phyloP scores from a whole-genome alignment of 306 rosid genomes.

The Rosa chinensis region DNA sequence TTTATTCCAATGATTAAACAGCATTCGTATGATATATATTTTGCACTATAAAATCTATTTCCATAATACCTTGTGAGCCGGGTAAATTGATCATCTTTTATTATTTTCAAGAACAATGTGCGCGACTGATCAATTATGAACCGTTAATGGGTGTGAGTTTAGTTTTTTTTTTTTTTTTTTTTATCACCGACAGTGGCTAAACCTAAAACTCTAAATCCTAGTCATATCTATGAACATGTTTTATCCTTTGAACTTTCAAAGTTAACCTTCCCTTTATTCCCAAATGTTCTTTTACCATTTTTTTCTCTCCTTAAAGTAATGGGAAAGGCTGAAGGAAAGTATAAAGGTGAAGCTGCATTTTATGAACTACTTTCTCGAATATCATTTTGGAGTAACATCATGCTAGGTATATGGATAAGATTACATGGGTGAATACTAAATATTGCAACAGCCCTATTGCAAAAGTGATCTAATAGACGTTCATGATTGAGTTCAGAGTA shows the following conservation, averaged over 20 bases:
- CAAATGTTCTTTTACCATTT: not conserved
- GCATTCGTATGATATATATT: too few relatives aligned
- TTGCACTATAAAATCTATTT: too few relatives aligned
- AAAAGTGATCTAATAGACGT: not conserved
- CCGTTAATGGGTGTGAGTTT: too few relatives aligned
- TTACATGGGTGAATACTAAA: not conserved
- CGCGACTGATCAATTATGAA: not conserved
- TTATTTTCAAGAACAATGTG: too few relatives aligned
- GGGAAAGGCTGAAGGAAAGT: slow-evolving; percentile 2
- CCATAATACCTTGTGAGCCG: too few relatives aligned
- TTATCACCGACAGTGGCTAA: too few relatives aligned
- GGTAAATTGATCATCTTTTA: too few relatives aligned
- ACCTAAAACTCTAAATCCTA: not conserved
- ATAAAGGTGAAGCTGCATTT: slow-evolving; percentile 3
- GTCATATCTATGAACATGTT: not conserved
- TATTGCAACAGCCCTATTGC: not conserved
- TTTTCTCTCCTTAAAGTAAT: not conserved
- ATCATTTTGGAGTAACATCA: not conserved
- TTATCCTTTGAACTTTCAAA: not conserved
- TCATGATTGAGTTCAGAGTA: not conserved
- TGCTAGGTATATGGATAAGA: not conserved
- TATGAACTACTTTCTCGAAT: not conserved
- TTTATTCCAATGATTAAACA: not conserved
- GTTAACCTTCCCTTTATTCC: not conserved
- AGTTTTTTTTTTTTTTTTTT: too few relatives aligned